Evolutionary conservation across 805 yeast genomes (phyloP).

Genomic region (Metschnikowia lunata): DNA sequence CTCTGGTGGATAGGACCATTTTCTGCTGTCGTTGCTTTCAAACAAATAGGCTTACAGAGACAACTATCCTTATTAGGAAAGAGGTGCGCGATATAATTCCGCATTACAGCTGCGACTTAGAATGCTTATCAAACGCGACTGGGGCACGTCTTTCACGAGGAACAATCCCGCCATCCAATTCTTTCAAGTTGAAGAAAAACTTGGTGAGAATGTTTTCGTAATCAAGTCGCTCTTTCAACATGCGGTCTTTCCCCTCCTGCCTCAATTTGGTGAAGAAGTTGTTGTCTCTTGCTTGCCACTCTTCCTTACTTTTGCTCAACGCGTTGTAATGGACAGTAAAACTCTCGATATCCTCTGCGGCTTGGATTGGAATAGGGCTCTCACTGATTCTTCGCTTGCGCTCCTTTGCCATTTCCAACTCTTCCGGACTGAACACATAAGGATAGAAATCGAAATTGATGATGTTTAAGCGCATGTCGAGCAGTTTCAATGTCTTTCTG

Average conservation of each 20-base stretch:
- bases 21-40: not conserved
- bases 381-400: conserved; percentile 3
- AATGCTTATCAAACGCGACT: not conserved
- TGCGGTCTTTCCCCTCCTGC: conserved; percentile 16
- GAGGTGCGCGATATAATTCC: conserved; percentile 6
- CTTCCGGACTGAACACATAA: conserved; percentile 48
- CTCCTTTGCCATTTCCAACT: conserved; percentile 20
- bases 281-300: conserved; percentile 40
- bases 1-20: conserved; percentile 42
- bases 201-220: conserved; percentile 35
- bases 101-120: conserved; percentile 1
- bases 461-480: conserved; percentile 50
- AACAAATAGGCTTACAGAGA: not conserved
- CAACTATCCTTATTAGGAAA: conserved; percentile 1
- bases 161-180: conserved; percentile 34
- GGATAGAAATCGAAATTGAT: conserved; percentile 47
- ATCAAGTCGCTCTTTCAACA: conserved; percentile 22
- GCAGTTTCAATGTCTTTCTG: conserved; percentile 29
- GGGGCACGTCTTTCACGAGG: conserved; percentile 7
- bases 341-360: conserved; percentile 49
- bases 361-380: conserved; percentile 41
- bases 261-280: conserved; percentile 24
- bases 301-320: conserved; percentile 30
- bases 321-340: conserved; percentile 45
- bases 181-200: conserved; percentile 29